Conservation (phyloP, 106 monocot genomes). For the Amphibolis antarctica region DNA sequence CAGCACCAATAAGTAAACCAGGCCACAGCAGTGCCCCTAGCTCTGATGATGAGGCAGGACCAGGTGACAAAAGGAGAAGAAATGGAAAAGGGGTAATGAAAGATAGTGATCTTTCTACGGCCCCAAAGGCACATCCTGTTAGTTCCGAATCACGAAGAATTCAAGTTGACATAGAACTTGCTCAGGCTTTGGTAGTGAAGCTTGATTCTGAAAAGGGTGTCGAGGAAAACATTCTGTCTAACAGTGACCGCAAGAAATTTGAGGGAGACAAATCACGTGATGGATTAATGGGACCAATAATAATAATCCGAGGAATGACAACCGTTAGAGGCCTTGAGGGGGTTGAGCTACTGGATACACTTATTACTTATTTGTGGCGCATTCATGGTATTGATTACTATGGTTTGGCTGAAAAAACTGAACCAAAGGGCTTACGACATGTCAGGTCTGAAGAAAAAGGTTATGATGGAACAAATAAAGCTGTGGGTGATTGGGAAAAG, state of each 20-base stretch:
- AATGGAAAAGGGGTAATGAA: conserved; percentile 48
- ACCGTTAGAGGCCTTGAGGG: conserved; percentile 88
- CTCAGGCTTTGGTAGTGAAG: conserved; percentile 60
- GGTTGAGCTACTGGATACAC: conserved; percentile 81
- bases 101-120: conserved; percentile 47
- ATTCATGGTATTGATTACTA: conserved; percentile 90
- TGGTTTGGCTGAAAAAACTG: conserved; percentile 65
- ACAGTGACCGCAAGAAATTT: conserved; percentile 40
- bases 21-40: conserved; percentile 54
- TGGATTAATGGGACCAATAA: conserved; percentile 84
- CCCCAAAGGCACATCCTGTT: conserved; percentile 66
- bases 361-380: conserved; percentile 88
- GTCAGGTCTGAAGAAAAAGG: conserved; percentile 55
- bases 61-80: conserved; percentile 67
- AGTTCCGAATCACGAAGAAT: conserved; percentile 55
- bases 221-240: conserved; percentile 61
- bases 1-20: conserved; percentile 36
- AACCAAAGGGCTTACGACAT: conserved; percentile 71
- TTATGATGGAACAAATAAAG: conserved; percentile 22
- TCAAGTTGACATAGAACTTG: conserved; percentile 64
- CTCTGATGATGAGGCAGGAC: conserved; percentile 77
- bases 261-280: conserved; percentile 69
- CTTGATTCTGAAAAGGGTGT: conserved; percentile 88
- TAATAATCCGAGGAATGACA: conserved; percentile 72
- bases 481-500: conserved; percentile 67